Base-by-base conservation (phyloP, 306 rosid genomes). In the Amphicarpaea edgeworthii region DNA sequence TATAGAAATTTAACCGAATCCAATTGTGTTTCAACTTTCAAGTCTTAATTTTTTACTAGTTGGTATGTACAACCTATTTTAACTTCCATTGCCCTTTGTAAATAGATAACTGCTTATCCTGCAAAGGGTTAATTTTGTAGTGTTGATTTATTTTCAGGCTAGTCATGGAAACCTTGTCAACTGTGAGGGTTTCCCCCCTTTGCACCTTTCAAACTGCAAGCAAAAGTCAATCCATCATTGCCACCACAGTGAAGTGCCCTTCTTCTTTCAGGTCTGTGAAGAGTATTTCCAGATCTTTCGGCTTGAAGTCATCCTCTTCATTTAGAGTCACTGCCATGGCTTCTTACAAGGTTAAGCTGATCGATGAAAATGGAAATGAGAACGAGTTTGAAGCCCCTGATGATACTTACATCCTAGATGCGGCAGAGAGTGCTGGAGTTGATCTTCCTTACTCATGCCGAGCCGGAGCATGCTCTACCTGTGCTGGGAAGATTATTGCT, bases 401-500 rank as follows among this genome's bases (percentile, higher is more conserved):
- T 45, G 96, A 90, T 55, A 2, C 42, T 12, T 90, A 90, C 88
- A 88, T 93, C 85, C 73, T 88, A 15, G 97, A 93, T 77, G 81
- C 97, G 50, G 97, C 96, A 2, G 97, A 92, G 84, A 60, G 60
- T 73, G 96, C 93, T 0, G 96, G 97, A 73, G 0, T 88, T n/a
- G 97, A 92, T 28, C 81, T 92, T 51, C 97, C 97, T 19, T 92
- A 92, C 73, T 92, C 97, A 0, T 92, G 97, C 86, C 89, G 97
- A 24, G 97, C 97, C 0, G 97, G 96, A 42, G 97, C 96, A 8
- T 92, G 97, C 84, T 89, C 96, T 5, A 88, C 96, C 10, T 89
- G 97, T 72, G 95, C 97, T 1, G 96, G 93, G 83, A 80, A 86
- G 87, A 46, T 88, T 38, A 81, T 66, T 11, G 19, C 90, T 2